These are phyloP conservation scores for Sporothrix mexicana DNA, from an alignment of 2,329 filamentous ascomycete genomes.

Conservation along the genomic window DNA sequence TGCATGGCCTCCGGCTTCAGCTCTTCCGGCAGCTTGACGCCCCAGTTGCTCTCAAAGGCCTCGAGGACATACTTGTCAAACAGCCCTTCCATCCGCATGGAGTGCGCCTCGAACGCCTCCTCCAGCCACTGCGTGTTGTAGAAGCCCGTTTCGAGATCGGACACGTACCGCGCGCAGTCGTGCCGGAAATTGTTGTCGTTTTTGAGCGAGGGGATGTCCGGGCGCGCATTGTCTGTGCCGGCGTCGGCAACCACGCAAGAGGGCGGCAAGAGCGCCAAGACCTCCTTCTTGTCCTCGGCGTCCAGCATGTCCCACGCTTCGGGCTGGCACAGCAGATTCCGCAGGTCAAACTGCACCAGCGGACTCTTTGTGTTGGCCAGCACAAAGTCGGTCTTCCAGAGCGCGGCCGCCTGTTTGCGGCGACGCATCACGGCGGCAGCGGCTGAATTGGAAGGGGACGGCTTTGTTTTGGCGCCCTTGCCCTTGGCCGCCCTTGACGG, in stretches of 20 bases:
- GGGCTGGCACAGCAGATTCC: constrained; percentile 47
- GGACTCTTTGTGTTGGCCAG: constrained; percentile 47
- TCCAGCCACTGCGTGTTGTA: constrained; percentile 61
- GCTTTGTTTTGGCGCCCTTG: neutral
- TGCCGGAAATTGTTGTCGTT: constrained; percentile 53
- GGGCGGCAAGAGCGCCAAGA: constrained; percentile 49
- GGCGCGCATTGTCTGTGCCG: constrained; percentile 45
- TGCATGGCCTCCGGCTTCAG: constrained; percentile 38
- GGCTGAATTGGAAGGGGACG: neutral
- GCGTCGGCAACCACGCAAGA: constrained; percentile 40
- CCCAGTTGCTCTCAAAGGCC: constrained; percentile 58
- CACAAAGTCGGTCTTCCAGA: constrained; percentile 44
- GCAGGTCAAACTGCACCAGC: constrained; percentile 45
- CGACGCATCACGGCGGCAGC: constrained; percentile 19
- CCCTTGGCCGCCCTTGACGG: neutral
- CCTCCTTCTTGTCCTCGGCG: constrained; percentile 43
- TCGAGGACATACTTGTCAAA: constrained; percentile 56
- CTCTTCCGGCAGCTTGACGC: constrained; percentile 47
- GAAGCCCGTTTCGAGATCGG: constrained; percentile 54
- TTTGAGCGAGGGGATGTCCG: constrained; percentile 46
- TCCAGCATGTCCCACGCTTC: constrained; percentile 49
- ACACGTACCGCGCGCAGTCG: constrained; percentile 51
- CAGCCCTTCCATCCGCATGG: constrained; percentile 54
- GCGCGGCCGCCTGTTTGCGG: constrained; percentile 36
- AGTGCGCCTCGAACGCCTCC: constrained; percentile 59